Percentiles rank a stretch among this genome's conserved stretches.
These are phyloP conservation scores for Clavispora santaluciae DNA, from an alignment of 805 yeast genomes.

Conservation along the genomic window DNA sequence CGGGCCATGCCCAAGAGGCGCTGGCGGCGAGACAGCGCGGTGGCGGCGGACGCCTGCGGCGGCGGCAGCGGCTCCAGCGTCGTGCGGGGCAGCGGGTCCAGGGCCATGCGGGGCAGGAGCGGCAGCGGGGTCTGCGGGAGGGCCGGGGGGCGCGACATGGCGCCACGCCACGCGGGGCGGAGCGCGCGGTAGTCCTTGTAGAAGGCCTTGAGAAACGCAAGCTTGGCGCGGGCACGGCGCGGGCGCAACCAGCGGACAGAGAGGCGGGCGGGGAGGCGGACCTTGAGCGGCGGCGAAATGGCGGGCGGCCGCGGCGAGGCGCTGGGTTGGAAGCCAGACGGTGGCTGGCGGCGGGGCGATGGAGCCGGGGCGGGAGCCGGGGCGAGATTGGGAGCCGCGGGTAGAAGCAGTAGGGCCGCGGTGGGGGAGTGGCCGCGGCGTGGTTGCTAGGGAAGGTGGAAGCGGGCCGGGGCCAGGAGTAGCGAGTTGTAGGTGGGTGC, in stretches of 20 bases:
- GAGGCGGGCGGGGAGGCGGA: slow-evolving; percentile 4
- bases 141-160: not conserved
- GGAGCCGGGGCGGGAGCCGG: too few species aligned
- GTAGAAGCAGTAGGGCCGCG: too few species aligned
- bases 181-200: slow-evolving; percentile 31
- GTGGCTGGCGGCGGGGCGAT: not conserved
- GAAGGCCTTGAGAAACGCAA: slow-evolving; percentile 24
- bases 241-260: slow-evolving; percentile 9
- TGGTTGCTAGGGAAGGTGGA: too few species aligned
- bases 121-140: not conserved
- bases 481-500: too few species aligned
- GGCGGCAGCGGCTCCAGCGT: slow-evolving; percentile 1
- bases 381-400: too few species aligned
- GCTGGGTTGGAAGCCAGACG: too few species aligned
- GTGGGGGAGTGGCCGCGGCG: too few species aligned
- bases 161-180: slow-evolving; percentile 5
- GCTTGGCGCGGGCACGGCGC: slow-evolving; percentile 17
- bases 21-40: slow-evolving; percentile 34
- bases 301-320: too few species aligned
- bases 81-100: slow-evolving; percentile 1
- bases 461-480: too few species aligned
- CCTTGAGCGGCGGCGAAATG: slow-evolving; percentile 3
- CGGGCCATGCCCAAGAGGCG: slow-evolving; percentile 47
- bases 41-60: slow-evolving; percentile 4
- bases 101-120: slow-evolving; percentile 1